Evolutionary conservation across 352 stramenopile species (phyloP), one percentile per base, ranked within the genome.

Genomic region (Elongisporangium undulatum): DNA sequence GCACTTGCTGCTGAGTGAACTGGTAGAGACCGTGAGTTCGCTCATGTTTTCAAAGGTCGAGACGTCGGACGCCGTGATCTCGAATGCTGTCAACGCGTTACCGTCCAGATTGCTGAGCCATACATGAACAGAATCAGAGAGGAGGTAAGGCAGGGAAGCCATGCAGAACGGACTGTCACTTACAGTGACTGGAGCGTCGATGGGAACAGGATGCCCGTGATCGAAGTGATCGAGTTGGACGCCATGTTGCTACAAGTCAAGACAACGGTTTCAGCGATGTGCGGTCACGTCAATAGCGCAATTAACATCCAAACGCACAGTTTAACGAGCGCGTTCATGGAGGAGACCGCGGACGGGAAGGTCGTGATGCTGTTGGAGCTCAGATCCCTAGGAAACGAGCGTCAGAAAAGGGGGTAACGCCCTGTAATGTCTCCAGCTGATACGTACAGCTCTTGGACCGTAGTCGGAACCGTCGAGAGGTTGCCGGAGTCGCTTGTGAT

Each of bases 361-460:
- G 16, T 58, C n/a, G 68, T 78, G 6, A 92, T 56, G 19, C 71
- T 49, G 56, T 92, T 92, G 23, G 67, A 62, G 62, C 76, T 88
- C 57, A 89, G 38, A 45, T 92, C 79, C 4, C 81, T 90, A 38
- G 15, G n/a, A 62, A 55, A n/a, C 17, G 20, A 45, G 8, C 51
- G 51, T 52, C 13, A 62, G 21, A 51, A 38, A 3, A 16, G 20
- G 2, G 12, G 38, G 22, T 22, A 21, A 58, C 5, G 56, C 2
- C 21, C 22, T 49, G 16, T 3, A 4, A 21, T 49, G 7, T 39
- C 29, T 23, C 19, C 19, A 53, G 23, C 23, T 26, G 19, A 51
- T 20, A 80, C 76, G 53, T 53, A 90, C 80, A 90, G 68, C 6
- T 79, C 66, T 45, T 81, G 59, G 12, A 90, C 61, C 2, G 75